Conservation (phyloP, 2,329 filamentous ascomycete species). For the Penicillium sp. region DNA sequence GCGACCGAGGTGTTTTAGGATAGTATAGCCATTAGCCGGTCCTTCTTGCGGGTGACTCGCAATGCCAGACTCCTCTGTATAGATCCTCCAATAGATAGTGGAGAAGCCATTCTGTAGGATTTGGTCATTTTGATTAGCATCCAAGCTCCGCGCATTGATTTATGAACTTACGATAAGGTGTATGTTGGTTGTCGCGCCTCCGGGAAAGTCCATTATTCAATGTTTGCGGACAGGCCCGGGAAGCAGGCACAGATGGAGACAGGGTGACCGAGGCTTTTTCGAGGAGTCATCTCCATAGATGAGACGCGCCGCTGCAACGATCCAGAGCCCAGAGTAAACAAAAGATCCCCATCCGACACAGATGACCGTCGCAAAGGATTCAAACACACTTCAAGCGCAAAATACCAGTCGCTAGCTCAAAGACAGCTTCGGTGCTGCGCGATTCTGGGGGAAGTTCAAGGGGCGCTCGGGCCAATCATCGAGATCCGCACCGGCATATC, state of each 20-base stretch:
- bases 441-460: slow-evolving; percentile 30
- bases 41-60: slow-evolving; percentile 26
- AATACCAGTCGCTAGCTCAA: slow-evolving; percentile 3
- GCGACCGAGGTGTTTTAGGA: slow-evolving; percentile 35
- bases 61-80: slow-evolving; percentile 33
- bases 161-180: slow-evolving; percentile 36
- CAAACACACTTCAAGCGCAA: slow-evolving; percentile 2
- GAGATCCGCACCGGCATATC: slow-evolving; percentile 15
- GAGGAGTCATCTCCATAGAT: slow-evolving; percentile 32
- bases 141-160: neutral
- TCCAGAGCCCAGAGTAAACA: slow-evolving; percentile 17
- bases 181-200: slow-evolving; percentile 38
- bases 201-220: slow-evolving; percentile 41
- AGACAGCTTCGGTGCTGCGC: slow-evolving; percentile 11
- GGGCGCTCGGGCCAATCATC: slow-evolving; percentile 29
- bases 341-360: slow-evolving; percentile 13
- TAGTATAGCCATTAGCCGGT: slow-evolving; percentile 33
- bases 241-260: slow-evolving; percentile 24
- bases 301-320: slow-evolving; percentile 16
- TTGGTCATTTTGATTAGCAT: slow-evolving; percentile 16
- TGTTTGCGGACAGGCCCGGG: slow-evolving; percentile 22
- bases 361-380: slow-evolving; percentile 10
- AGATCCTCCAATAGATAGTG: slow-evolving; percentile 40
- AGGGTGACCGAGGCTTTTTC: slow-evolving; percentile 18
- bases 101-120: slow-evolving; percentile 36